Percentiles rank a stretch among this genome's conserved stretches.
phyloP scores from a whole-genome alignment of 306 rosid species.

The Dryas alaskensis region DNA sequence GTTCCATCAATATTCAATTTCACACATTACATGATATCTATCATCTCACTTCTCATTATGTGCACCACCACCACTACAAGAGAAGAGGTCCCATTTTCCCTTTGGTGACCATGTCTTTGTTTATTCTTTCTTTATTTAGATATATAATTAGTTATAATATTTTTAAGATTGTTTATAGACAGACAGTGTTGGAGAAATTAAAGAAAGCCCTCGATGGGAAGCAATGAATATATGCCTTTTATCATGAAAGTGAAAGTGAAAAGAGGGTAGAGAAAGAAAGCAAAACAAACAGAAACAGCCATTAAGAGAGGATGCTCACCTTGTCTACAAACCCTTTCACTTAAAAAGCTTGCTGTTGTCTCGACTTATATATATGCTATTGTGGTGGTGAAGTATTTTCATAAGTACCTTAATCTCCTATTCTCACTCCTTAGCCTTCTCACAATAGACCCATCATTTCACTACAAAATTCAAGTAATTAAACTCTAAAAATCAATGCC shows the following conservation, averaged over 20 bases:
- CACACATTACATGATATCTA: constrained; percentile 24
- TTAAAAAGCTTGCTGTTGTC: constrained; percentile 36
- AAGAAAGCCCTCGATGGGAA: constrained; percentile 55
- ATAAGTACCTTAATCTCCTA: background rate
- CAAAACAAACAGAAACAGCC: constrained; percentile 29
- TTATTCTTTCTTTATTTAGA: background rate
- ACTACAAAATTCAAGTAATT: background rate
- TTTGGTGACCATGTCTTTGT: background rate
- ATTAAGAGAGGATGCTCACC: constrained; percentile 7
- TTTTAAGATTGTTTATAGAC: background rate
- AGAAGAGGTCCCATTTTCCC: background rate
- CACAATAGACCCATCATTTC: background rate
- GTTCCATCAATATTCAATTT: background rate
- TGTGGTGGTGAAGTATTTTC: background rate
- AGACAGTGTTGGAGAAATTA: background rate
- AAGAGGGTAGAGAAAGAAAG: constrained; percentile 32
- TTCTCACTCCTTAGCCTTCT: background rate
- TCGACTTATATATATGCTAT: background rate
- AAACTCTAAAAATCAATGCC: constrained; percentile 37
- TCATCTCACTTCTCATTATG: background rate
- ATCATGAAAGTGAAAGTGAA: constrained; percentile 50
- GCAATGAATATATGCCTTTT: constrained; percentile 77
- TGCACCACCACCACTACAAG: background rate
- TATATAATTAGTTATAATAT: background rate
- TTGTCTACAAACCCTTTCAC: background rate